Base-by-base conservation (phyloP, 768 basidiomycete species). In the Boletus vermiculosoides region DNA sequence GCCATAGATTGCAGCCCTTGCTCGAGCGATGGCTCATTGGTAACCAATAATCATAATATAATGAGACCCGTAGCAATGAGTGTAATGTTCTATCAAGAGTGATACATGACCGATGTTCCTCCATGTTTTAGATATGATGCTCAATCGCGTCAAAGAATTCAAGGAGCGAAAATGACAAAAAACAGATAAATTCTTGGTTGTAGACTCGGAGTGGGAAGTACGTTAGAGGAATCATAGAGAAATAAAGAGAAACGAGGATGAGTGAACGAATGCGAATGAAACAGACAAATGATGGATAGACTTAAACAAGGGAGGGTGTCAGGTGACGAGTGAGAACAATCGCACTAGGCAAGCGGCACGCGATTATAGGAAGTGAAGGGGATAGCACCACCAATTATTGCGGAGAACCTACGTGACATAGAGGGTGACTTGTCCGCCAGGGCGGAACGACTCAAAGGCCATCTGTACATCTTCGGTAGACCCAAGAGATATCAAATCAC, bases 391-490 rank as follows among this genome's bases (percentile, higher is more conserved):
- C 50, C 44, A 34, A 20, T 8, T n/a, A 33, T 23, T 6, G 39
- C n/a, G 15, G 13, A 22, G 25, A 41, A 36, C 48, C 84, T 77
- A 92, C 70, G 83, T 86, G 66, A 92, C 90, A 72, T 84, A 90
- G 47, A 92, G 80, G 18, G 85, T 88, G 56, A 92, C 88, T 73
- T 90, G 90, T 59, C 84, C 84, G n/a, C 87, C 87, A 31, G 87
- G 85, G 60, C 84, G 80, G 73, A 83, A 87, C 56, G 86, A 81
- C 73, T 94, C 93, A 62, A 96, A 94, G 39, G 94, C 94, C 84
- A 96, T 92, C 64, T 92, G 90, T 36, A 95, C 89, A 69, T 96
- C 94, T 71, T 96, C 94, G 36, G 92, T 93, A 45, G 90, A 92
- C 16, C 88, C 88, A 59, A 96, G 80, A 31, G 85, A 88, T 45